Evolutionary conservation across 495 filamentous ascomycete genomes (phyloP).

Genomic region (Trichoderma erinaceum): DNA sequence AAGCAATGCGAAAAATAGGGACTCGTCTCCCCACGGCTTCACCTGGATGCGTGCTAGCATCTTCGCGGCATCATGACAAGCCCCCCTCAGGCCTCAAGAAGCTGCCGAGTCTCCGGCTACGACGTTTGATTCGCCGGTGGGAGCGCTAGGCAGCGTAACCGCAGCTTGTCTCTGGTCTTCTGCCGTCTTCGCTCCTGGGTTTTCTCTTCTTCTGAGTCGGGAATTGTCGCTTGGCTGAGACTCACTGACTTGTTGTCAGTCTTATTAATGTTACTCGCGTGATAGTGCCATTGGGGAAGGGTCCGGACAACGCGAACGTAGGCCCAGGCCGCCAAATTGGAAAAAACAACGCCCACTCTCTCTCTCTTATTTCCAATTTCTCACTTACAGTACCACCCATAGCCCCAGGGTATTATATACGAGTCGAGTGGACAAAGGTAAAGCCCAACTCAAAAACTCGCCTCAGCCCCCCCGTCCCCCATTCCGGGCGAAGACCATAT

Average conservation of each 20-base stretch:
- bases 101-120: neutral
- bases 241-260: neutral
- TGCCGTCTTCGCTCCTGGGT: neutral
- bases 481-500: no score
- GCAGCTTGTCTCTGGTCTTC: neutral
- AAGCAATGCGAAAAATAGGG: neutral
- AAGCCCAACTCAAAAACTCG: no score
- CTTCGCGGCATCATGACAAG: neutral
- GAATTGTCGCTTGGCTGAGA: neutral
- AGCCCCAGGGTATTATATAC: no score
- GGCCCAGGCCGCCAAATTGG: no score
- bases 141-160: neutral
- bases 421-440: no score
- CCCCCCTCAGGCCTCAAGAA: conserved; percentile 18
- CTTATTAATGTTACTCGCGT: neutral
- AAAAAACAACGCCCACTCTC: no score
- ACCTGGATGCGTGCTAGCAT: neutral
- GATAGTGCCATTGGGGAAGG: no score
- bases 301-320: no score
- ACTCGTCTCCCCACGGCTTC: neutral
- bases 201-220: neutral
- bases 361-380: no score
- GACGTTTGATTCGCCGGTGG: conserved; percentile 19
- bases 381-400: no score
- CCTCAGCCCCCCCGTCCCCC: no score